phyloP scores from a whole-genome alignment of 2,329 filamentous ascomycete species.

The Sphaerulina populicola region DNA sequence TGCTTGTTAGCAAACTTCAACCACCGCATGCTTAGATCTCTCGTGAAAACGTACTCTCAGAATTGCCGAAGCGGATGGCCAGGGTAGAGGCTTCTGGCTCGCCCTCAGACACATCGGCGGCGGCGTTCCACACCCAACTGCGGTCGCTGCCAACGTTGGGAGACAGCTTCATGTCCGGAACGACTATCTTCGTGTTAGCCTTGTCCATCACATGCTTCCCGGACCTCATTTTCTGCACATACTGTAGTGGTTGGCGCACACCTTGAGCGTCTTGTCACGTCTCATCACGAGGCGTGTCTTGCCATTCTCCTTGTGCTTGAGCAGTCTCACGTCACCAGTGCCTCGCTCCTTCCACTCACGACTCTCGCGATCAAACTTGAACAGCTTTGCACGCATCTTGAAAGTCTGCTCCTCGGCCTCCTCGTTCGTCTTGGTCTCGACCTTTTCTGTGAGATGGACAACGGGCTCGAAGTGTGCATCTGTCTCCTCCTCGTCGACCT shows the following conservation, averaged over 20 bases:
- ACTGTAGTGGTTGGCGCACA: constrained; percentile 99
- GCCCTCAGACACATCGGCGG: constrained; percentile 95
- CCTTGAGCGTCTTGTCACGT: constrained; percentile 98
- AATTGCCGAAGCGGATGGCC: constrained; percentile 95
- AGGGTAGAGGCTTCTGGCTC: constrained; percentile 93
- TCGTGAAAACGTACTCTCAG: constrained; percentile 63
- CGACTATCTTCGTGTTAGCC: constrained; percentile 50
- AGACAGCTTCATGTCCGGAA: constrained; percentile 97
- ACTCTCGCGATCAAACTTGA: constrained; percentile 88
- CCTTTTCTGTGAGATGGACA: constrained; percentile 89
- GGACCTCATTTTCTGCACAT: constrained; percentile 36
- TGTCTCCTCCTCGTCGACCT: constrained; percentile 53
- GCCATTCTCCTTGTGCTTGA: constrained; percentile 98
- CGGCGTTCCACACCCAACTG: constrained; percentile 98
- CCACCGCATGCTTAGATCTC: neutral
- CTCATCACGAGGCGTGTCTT: constrained; percentile 98
- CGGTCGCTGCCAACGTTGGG: constrained; percentile 97
- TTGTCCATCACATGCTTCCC: neutral
- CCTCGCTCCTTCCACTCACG: constrained; percentile 99
- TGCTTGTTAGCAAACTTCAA: constrained; percentile 11
- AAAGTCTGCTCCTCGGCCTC: constrained; percentile 94
- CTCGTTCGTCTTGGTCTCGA: constrained; percentile 96
- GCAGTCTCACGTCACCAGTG: constrained; percentile 86
- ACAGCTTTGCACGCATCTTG: constrained; percentile 99
- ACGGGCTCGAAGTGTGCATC: constrained; percentile 98